phyloP scores from a whole-genome alignment of 2,329 filamentous ascomycete genomes.

The Fusarium pininemorale region DNA sequence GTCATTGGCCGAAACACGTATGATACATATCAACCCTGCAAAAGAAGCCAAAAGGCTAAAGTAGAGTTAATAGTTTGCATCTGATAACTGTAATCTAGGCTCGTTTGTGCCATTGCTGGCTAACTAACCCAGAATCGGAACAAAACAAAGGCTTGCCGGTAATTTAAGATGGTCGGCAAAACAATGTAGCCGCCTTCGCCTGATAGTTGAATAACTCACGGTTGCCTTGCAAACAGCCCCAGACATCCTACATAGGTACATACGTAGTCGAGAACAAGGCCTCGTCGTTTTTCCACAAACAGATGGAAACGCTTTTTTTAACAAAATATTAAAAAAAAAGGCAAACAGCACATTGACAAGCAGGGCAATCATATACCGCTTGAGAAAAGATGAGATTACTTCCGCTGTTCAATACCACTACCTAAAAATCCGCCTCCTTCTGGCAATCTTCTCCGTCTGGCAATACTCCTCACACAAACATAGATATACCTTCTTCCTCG shows the following conservation, averaged over 20 bases:
- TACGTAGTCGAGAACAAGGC: neutral
- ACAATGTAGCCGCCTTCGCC: neutral
- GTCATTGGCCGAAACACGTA: slow-evolving; percentile 16
- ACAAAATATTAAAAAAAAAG: neutral
- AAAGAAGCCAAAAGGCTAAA: neutral
- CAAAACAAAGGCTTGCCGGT: neutral
- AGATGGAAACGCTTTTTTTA: neutral
- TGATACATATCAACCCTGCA: slow-evolving; percentile 20
- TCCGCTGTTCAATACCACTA: slow-evolving; percentile 17
- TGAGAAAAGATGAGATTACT: slow-evolving; percentile 33
- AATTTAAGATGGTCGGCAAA: neutral
- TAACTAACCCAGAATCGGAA: neutral
- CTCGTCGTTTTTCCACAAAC: neutral
- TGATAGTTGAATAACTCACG: neutral
- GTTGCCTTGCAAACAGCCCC: neutral
- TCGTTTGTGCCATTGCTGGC: neutral
- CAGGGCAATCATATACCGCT: slow-evolving; percentile 3
- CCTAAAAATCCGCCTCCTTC: slow-evolving; percentile 29
- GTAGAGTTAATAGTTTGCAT: neutral
- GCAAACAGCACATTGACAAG: neutral
- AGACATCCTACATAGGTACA: neutral
- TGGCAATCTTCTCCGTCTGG: slow-evolving; percentile 18
- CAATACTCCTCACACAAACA: slow-evolving; percentile 16
- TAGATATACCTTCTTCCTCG: slow-evolving; percentile 14
- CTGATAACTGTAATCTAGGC: neutral